phyloP scores from a whole-genome alignment of 768 basidiomycete species.

The Termitomyces sp. region DNA sequence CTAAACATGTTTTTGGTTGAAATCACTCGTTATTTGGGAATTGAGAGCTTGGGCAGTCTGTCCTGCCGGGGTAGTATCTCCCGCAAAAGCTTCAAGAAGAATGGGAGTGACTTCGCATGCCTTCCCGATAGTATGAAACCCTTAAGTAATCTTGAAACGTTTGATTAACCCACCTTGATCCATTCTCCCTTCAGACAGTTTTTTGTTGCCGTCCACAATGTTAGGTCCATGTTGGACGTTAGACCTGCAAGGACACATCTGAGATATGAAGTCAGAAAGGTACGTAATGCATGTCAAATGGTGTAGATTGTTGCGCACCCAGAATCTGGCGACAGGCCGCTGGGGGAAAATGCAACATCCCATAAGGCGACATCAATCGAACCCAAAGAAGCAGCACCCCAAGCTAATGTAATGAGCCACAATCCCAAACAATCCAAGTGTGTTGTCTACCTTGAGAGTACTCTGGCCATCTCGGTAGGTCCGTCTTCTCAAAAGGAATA shows the following conservation, averaged over 20 bases:
- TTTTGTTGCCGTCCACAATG: constrained; percentile 62
- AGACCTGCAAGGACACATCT: constrained; percentile 70
- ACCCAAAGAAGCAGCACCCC: constrained; percentile 66
- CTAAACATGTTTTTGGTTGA: background rate
- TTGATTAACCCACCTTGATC: constrained; percentile 42
- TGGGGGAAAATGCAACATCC: constrained; percentile 65
- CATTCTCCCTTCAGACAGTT: constrained; percentile 75
- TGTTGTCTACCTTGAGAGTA: constrained; percentile 40
- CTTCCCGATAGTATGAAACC: constrained; percentile 26
- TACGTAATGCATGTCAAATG: background rate
- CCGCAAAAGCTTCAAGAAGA: constrained; percentile 33
- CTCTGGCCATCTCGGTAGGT: constrained; percentile 42
- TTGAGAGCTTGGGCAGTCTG: constrained; percentile 35
- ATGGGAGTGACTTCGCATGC: constrained; percentile 52
- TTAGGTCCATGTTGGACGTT: constrained; percentile 73
- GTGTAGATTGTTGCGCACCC: constrained; percentile 38
- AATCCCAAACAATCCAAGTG: background rate
- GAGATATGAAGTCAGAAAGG: background rate
- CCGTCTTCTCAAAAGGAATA: constrained; percentile 53
- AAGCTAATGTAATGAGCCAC: constrained; percentile 41
- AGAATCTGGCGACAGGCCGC: constrained; percentile 52
- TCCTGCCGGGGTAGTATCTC: constrained; percentile 16
- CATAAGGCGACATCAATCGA: constrained; percentile 67
- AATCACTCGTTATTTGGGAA: constrained; percentile 47
- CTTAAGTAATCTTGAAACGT: background rate